Evolutionary conservation across 129 eudicot species (phyloP), one percentile per base, ranked within the genome.

Genomic region (Centaurea solstitialis): DNA sequence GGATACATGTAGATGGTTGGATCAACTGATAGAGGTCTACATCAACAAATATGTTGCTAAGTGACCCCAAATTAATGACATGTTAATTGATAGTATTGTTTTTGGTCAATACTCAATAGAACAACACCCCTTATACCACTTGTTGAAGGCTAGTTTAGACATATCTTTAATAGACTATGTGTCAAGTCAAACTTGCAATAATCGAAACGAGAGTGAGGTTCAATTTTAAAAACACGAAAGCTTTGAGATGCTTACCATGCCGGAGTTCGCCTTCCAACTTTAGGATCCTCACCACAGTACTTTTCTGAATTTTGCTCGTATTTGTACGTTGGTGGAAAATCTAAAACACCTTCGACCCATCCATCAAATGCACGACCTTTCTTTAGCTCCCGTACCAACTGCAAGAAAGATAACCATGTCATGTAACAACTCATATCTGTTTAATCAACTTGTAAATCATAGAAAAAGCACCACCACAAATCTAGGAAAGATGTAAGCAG

Each of bases 271-370:
- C 95, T 93, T 76, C 93, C 98, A 33, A 80, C 82, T 83, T 86
- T 96, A 38, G 98, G 93, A 88, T 96, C 98, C 71, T 81, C 93
- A 50, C 97, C 97, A 13, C 18, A 35, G 73, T 96, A 96, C 76
- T 86, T 91, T 3, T 81, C 88, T 12, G 99, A 93, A 70, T 91
- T 93, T 38, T 81, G 24, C 82, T 93, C 96, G 78, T 96, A 96
- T 79, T 96, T 96, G 83, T 96, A 96, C 33, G 99, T 96, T 68
- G 99, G 99, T 24, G 99, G 86, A 85, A 96, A 96, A 73, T 72
- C 85, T 73, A 96, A 72, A 24, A 73, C 75, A 7, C 99, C 99
- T 88, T 96, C 99, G 37, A 86, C 87, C 99, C 99, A 96, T 78
- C 99, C 99, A 65, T 89, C 93, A 87, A 96, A 96, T 41, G 88